phyloP scores from a whole-genome alignment of 2,329 filamentous ascomycete genomes.

The Ascochyta koolunga region DNA sequence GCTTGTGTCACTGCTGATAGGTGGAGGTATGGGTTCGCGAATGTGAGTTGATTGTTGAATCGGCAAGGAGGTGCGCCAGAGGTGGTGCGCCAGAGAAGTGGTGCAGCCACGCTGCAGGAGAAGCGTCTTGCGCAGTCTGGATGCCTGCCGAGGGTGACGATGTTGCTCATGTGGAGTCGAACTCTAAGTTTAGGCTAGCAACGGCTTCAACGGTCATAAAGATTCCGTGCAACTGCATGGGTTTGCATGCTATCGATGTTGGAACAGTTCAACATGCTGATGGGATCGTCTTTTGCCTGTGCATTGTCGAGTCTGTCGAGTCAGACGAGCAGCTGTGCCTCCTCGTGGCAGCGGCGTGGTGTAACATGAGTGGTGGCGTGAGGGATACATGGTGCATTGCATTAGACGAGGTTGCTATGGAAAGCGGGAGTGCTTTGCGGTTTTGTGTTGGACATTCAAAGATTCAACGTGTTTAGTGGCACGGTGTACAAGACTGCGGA shows the following conservation, averaged over 20 bases:
- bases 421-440: neutral
- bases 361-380: constrained; percentile 12
- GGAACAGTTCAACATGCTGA: too few species aligned
- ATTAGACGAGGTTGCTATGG: constrained; percentile 19
- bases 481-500: too few species aligned
- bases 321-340: constrained; percentile 5
- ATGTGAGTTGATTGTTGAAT: too few species aligned
- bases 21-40: too few species aligned
- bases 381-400: constrained; percentile 10
- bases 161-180: constrained; percentile 3
- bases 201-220: constrained; percentile 2
- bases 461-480: neutral
- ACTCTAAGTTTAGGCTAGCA: neutral
- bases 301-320: too few species aligned
- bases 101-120: neutral
- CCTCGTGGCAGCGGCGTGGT: constrained; percentile 11
- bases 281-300: too few species aligned
- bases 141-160: neutral
- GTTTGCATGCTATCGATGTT: neutral
- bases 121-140: constrained; percentile 12
- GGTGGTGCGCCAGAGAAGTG: neutral
- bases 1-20: too few species aligned
- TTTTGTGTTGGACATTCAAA: constrained; percentile 5
- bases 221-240: neutral
- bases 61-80: constrained; percentile 2